Evolutionary conservation across 148 eudicot genomes (phyloP), one percentile per base, ranked within the genome.

Genomic region (Rhododendron ovatum): DNA sequence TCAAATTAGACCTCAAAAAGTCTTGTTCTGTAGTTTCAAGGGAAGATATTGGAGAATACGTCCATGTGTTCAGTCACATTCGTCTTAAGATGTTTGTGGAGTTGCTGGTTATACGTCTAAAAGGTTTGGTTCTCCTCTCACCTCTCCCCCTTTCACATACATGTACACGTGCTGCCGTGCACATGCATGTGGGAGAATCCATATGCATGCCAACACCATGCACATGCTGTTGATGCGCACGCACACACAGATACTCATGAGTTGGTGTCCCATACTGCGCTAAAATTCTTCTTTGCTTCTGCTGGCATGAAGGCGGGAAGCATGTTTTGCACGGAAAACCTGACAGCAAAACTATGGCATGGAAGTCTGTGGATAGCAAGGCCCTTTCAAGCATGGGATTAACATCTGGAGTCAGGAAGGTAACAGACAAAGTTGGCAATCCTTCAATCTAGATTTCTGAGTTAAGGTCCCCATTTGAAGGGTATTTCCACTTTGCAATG

Each of bases 351-450:
- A 88, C 85, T 84, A 80, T 91, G 83, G 86, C 85, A 48, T 95
- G 94, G 96, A 95, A 95, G 85, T 94, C 83, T 86, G 98, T 94
- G 28, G 94, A 94, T 81, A 82, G 82, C 78, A 81, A 90, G 89
- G 92, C 84, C 83, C 93, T 96, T 88, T 89, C 94, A 78, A 95
- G 89, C 88, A 91, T 96, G 96, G 98, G 99, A 48, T 90, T 96
- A 89, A 93, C 99, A 83, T 93, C 99, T 86, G 99, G 99, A 75
- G 98, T 97, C 55, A 91, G 95, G 91, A 97, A 95, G 98, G 98
- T 97, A 93, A 90, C 48, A 45, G 41, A 67, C 45, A 47, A 51
- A 50, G 55, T 51, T 55, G 18, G 45, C 55, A 82, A 12, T 80
- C 65, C 43, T 17, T 20, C 65, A 51, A 22, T 57, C 2, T 80